These are phyloP conservation scores for Cyphellophora attinorum DNA, from an alignment of 2,329 filamentous ascomycete species.

Conservation along the genomic window DNA sequence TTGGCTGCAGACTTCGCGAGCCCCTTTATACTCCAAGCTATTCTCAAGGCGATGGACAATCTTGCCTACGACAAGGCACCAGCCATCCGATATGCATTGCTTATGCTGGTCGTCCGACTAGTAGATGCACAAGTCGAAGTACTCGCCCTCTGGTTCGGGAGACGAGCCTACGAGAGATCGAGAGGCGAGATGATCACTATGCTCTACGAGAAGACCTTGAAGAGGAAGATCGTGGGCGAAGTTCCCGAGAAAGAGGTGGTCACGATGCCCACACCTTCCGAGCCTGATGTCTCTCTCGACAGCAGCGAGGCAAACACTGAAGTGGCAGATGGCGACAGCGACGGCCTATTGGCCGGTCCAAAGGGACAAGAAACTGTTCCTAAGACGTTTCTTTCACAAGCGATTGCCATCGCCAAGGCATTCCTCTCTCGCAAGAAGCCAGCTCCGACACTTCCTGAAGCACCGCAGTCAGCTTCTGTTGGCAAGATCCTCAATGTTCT, in stretches of 20 bases:
- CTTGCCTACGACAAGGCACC: slow-evolving; percentile 40
- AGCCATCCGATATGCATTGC: slow-evolving; percentile 55
- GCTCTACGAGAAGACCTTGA: slow-evolving; percentile 68
- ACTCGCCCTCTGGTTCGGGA: slow-evolving; percentile 70
- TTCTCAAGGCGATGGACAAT: slow-evolving; percentile 58
- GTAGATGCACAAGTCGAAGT: slow-evolving; percentile 56
- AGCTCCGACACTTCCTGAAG: slow-evolving; percentile 30
- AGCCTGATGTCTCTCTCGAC: slow-evolving; percentile 21
- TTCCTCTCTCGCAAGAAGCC: slow-evolving; percentile 17
- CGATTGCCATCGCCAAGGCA: background rate
- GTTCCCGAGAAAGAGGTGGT: slow-evolving; percentile 10
- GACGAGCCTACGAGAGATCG: slow-evolving; percentile 73
- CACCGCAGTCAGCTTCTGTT: slow-evolving; percentile 58
- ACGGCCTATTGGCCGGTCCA: background rate
- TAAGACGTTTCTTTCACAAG: no score
- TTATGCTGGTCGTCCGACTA: slow-evolving; percentile 53
- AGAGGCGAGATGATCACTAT: slow-evolving; percentile 79
- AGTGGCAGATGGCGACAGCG: background rate
- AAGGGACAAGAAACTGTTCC: no score
- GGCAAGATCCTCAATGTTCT: slow-evolving; percentile 87
- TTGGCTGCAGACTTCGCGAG: slow-evolving; percentile 49
- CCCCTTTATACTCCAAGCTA: slow-evolving; percentile 62
- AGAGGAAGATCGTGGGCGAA: slow-evolving; percentile 48
- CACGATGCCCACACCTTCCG: no score
- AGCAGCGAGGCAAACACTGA: slow-evolving; percentile 6